These are phyloP conservation scores for Zea luxurians DNA, from an alignment of 176 grass and related monocot genomes.

Conservation along the genomic window DNA sequence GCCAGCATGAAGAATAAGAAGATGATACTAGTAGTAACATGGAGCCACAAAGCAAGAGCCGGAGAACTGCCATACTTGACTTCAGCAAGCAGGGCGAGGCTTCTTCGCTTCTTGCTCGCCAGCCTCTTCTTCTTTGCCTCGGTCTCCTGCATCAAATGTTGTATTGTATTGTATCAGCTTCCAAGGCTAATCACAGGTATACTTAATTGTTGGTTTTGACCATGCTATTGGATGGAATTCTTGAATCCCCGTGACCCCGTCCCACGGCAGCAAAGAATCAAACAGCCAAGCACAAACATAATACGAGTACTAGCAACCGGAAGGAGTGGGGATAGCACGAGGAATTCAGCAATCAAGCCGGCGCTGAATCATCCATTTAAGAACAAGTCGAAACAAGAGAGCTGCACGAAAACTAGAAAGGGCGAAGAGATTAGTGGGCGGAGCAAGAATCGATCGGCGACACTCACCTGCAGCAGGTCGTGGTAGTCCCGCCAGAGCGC, in stretches of 20 bases:
- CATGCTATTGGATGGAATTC: neutral
- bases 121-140: conserved; percentile 65
- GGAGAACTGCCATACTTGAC: conserved; percentile 52
- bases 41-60: neutral
- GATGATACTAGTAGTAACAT: neutral
- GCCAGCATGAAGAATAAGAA: neutral
- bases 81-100: conserved; percentile 50
- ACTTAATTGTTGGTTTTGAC: neutral
- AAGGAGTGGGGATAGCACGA: neutral
- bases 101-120: conserved; percentile 41
- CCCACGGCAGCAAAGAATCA: neutral
- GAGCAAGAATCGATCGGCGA: neutral
- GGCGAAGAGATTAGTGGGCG: neutral
- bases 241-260: neutral
- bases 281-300: neutral
- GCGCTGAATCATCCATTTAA: neutral
- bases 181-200: neutral
- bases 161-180: neutral
- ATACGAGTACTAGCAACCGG: neutral
- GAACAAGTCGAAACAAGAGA: neutral
- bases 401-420: neutral
- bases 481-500: conserved; percentile 50
- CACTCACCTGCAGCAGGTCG: conserved; percentile 49
- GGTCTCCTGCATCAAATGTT: conserved; percentile 45
- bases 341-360: conserved; percentile 10